Evolutionary conservation across 495 filamentous ascomycete species (phyloP).

Genomic region (Aspergillus campestris): DNA sequence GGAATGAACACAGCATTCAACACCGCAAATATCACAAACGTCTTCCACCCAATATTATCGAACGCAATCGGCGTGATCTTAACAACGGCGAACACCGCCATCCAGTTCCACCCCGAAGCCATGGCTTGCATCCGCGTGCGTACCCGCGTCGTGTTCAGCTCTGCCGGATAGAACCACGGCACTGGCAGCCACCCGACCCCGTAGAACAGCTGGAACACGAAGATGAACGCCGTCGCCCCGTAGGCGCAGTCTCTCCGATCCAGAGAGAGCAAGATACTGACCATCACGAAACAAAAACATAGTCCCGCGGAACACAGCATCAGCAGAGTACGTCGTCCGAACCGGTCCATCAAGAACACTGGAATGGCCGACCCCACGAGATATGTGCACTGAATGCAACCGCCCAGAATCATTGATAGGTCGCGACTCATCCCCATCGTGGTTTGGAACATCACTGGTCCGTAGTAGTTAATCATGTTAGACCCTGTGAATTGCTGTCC

Average conservation of each 20-base stretch:
- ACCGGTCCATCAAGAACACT: slow-evolving; percentile 39
- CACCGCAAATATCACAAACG: slow-evolving; percentile 58
- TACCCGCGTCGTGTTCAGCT: slow-evolving; percentile 43
- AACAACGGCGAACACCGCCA: slow-evolving; percentile 45
- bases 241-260: slow-evolving; percentile 18
- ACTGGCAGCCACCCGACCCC: slow-evolving; percentile 20
- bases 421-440: slow-evolving; percentile 45
- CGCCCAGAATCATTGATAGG: slow-evolving; percentile 41
- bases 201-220: slow-evolving; percentile 36
- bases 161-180: slow-evolving; percentile 65
- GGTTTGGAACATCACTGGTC: slow-evolving; percentile 37
- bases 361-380: slow-evolving; percentile 29
- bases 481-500: slow-evolving; percentile 38
- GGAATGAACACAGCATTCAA: slow-evolving; percentile 50
- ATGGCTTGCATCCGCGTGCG: slow-evolving; percentile 31
- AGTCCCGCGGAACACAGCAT: slow-evolving; percentile 39
- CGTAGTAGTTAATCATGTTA: slow-evolving; percentile 47
- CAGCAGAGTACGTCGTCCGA: slow-evolving; percentile 42
- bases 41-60: slow-evolving; percentile 47
- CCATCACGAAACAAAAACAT: slow-evolving; percentile 35
- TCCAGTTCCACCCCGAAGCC: slow-evolving; percentile 38
- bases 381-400: slow-evolving; percentile 37
- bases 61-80: slow-evolving; percentile 53
- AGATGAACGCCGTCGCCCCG: slow-evolving; percentile 31
- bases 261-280: slow-evolving; percentile 22